phyloP scores from a whole-genome alignment of 805 yeast species.

The Yamadazyma laniorum region DNA sequence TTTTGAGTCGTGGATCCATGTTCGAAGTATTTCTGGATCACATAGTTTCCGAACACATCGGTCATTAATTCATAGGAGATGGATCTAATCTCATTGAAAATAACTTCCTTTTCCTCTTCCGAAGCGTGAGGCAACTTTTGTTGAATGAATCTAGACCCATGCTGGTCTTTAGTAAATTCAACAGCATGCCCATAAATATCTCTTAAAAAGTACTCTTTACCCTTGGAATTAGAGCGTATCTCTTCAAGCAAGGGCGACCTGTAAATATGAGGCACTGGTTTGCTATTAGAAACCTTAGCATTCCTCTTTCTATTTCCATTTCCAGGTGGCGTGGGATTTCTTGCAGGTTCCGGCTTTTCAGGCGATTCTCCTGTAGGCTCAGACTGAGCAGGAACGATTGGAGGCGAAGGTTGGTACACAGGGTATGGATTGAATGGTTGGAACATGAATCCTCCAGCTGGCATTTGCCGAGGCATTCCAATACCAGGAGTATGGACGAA shows the following conservation, averaged over 20 bases:
- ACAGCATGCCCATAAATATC: constrained; percentile 84
- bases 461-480: constrained; percentile 36
- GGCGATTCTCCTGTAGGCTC: neutral
- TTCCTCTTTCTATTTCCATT: constrained; percentile 11
- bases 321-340: constrained; percentile 3
- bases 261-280: constrained; percentile 49
- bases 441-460: constrained; percentile 40
- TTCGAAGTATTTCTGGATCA: constrained; percentile 91
- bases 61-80: constrained; percentile 79
- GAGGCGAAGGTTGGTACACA: constrained; percentile 30
- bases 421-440: constrained; percentile 52
- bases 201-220: constrained; percentile 58
- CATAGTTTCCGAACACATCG: constrained; percentile 97
- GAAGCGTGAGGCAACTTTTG: constrained; percentile 68
- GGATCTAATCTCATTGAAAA: constrained; percentile 80
- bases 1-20: constrained; percentile 70
- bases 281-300: constrained; percentile 7
- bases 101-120: constrained; percentile 70
- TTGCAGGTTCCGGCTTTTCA: constrained; percentile 1
- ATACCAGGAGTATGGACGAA: constrained; percentile 19
- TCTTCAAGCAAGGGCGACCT: constrained; percentile 83
- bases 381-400: neutral
- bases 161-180: constrained; percentile 94
- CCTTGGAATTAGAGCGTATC: constrained; percentile 64
- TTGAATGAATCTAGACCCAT: constrained; percentile 95